Evolutionary conservation across 2,329 filamentous ascomycete genomes (phyloP).

Genomic region (Gliomastix tumulicola): DNA sequence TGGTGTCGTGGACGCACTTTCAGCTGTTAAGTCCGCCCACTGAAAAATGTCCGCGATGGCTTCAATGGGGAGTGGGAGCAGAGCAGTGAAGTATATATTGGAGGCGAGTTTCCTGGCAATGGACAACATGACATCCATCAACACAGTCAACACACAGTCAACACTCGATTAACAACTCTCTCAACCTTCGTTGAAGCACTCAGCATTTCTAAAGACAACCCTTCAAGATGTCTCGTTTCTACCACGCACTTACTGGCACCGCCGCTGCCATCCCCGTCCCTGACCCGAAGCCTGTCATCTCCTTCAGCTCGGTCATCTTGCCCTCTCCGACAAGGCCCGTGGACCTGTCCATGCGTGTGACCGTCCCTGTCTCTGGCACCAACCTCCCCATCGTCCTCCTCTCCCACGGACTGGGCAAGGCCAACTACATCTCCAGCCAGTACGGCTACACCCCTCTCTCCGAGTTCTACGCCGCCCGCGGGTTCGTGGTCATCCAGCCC

Average conservation of each 20-base stretch:
- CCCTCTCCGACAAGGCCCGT: slow-evolving; percentile 8
- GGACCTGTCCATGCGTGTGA: slow-evolving; percentile 14
- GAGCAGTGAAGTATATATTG: no score
- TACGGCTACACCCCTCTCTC: slow-evolving; percentile 14
- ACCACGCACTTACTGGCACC: slow-evolving; percentile 11
- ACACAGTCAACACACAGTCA: no score
- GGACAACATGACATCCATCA: no score
- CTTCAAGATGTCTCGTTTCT: slow-evolving; percentile 13
- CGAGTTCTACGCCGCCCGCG: slow-evolving; percentile 16
- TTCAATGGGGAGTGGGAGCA: no score
- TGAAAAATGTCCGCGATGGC: no score
- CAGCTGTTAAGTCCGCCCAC: no score
- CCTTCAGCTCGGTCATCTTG: slow-evolving; percentile 13
- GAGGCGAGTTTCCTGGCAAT: no score
- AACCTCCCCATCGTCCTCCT: slow-evolving; percentile 15
- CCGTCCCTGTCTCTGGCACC: slow-evolving; percentile 1
- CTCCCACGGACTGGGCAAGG: slow-evolving; percentile 16
- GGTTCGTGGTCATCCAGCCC: slow-evolving; percentile 18
- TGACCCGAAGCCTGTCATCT: slow-evolving; percentile 10
- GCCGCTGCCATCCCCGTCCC: slow-evolving; percentile 13
- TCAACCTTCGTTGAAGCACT: no score
- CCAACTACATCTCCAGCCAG: slow-evolving; percentile 15
- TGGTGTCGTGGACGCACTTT: no score
- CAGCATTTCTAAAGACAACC: no score
- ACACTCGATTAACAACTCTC: no score